Evolutionary conservation across 2,329 filamentous ascomycete species (phyloP).

Genomic region (Talaromyces amestolkiae): DNA sequence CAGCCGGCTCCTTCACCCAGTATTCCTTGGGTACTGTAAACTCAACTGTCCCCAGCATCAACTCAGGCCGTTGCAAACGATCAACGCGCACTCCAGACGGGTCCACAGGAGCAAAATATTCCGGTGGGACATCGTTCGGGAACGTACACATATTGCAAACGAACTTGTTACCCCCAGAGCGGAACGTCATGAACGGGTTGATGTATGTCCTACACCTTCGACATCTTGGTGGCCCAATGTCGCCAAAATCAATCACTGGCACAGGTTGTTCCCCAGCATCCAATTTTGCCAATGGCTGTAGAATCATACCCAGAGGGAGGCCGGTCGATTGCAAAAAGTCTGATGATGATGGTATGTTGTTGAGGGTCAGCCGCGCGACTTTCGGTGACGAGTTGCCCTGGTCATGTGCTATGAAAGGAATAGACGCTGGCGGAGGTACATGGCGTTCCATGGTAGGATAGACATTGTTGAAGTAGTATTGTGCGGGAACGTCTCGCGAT

Average conservation of each 20-base stretch:
- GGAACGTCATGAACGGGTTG: constrained; percentile 98
- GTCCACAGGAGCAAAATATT: constrained; percentile 91
- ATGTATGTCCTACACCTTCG: constrained; percentile 92
- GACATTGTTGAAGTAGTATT: constrained; percentile 79
- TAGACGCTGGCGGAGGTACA: constrained; percentile 79
- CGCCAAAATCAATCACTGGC: constrained; percentile 92
- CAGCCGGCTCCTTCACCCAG: constrained; percentile 91
- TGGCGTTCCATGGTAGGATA: constrained; percentile 96
- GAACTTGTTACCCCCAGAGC: constrained; percentile 89
- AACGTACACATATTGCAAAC: constrained; percentile 98
- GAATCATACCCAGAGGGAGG: constrained; percentile 78
- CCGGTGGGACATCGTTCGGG: constrained; percentile 85
- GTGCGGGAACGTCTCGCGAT: constrained; percentile 77
- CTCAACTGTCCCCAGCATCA: constrained; percentile 89
- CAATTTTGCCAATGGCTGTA: constrained; percentile 82
- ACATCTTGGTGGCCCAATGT: constrained; percentile 84
- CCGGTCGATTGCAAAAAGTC: constrained; percentile 79
- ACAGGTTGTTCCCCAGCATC: constrained; percentile 83
- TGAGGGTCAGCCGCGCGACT: constrained; percentile 84
- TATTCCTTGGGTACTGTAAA: constrained; percentile 98
- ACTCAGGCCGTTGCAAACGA: constrained; percentile 81
- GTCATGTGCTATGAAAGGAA: constrained; percentile 90
- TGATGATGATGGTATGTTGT: constrained; percentile 80
- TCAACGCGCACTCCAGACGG: constrained; percentile 84
- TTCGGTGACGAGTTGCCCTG: constrained; percentile 97